phyloP scores from a whole-genome alignment of 192 early-diverging fungal species.

The Entophlyctis luteolus region DNA sequence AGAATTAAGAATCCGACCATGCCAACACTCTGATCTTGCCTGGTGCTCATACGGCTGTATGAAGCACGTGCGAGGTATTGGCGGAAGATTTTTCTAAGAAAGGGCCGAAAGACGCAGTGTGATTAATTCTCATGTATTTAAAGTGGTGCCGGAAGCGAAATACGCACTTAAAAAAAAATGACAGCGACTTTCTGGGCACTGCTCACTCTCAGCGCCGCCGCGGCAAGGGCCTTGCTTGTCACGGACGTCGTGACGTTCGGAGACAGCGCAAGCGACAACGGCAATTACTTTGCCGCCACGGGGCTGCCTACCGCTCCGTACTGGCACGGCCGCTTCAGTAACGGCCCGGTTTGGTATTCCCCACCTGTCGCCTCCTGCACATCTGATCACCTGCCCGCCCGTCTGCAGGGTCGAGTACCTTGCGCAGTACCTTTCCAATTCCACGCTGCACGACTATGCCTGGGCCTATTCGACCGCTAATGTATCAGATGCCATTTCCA shows the following conservation, averaged over 20 bases:
- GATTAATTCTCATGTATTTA: too few relatives aligned
- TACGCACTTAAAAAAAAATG: too few relatives aligned
- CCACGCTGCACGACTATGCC: constrained; percentile 34
- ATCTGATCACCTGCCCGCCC: constrained; percentile 36
- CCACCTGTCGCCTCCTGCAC: not conserved
- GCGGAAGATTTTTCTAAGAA: too few relatives aligned
- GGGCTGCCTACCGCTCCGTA: constrained; percentile 28
- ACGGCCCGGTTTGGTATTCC: not conserved
- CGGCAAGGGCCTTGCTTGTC: not conserved
- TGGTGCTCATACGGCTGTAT: too few relatives aligned
- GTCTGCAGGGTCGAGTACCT: constrained; percentile 47
- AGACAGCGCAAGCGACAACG: constrained; percentile 53
- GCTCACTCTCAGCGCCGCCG: not conserved
- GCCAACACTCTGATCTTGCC: too few relatives aligned
- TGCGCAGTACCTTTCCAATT: not conserved
- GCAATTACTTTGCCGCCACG: constrained; percentile 28
- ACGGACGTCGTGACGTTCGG: constrained; percentile 49
- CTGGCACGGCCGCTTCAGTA: constrained; percentile 33
- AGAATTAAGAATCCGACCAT: too few relatives aligned
- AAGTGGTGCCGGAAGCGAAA: too few relatives aligned
- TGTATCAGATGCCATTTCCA: not conserved
- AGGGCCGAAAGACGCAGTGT: too few relatives aligned
- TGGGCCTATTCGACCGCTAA: constrained; percentile 41
- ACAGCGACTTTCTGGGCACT: too few relatives aligned
- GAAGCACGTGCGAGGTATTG: too few relatives aligned